Conservation (phyloP, 352 stramenopile genomes). For the Salisapilia sapeloensis region DNA sequence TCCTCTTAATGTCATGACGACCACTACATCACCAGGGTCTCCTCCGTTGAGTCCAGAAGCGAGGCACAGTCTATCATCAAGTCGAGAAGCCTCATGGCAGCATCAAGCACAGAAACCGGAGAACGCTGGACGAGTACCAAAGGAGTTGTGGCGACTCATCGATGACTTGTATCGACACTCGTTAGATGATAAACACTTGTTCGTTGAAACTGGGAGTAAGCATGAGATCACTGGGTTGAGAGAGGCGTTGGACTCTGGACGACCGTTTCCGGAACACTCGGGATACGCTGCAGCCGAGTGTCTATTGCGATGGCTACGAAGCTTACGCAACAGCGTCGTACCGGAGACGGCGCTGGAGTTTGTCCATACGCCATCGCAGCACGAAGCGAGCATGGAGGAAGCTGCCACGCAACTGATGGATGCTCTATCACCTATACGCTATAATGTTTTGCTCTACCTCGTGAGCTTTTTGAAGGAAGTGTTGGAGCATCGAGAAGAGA, state of each 20-base stretch:
- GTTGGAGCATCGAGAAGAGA: constrained; percentile 43
- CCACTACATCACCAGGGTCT: constrained; percentile 5
- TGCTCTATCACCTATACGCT: constrained; percentile 84
- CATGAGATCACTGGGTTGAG: constrained; percentile 47
- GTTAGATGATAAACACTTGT: constrained; percentile 68
- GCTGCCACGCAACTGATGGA: constrained; percentile 75
- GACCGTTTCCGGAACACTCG: constrained; percentile 58
- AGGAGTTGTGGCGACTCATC: constrained; percentile 96
- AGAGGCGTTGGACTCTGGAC: constrained; percentile 88
- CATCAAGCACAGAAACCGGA: constrained; percentile 10
- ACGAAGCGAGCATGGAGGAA: constrained; percentile 17
- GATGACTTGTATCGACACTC: constrained; percentile 87
- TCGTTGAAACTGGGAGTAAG: constrained; percentile 55
- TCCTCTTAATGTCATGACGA: neutral
- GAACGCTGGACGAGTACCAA: constrained; percentile 78
- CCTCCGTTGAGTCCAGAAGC: constrained; percentile 16
- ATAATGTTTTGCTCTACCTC: constrained; percentile 96
- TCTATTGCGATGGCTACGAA: constrained; percentile 83
- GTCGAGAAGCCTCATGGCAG: constrained; percentile 5
- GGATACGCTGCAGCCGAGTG: constrained; percentile 86
- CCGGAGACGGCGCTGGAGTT: constrained; percentile 30
- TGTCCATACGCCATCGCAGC: neutral
- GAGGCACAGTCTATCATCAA: constrained; percentile 20
- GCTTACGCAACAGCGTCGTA: constrained; percentile 82
- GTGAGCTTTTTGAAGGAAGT: constrained; percentile 93